These are phyloP conservation scores for Colletotrichum tabaci DNA, from an alignment of 2,329 filamentous ascomycete genomes.

Conservation along the genomic window DNA sequence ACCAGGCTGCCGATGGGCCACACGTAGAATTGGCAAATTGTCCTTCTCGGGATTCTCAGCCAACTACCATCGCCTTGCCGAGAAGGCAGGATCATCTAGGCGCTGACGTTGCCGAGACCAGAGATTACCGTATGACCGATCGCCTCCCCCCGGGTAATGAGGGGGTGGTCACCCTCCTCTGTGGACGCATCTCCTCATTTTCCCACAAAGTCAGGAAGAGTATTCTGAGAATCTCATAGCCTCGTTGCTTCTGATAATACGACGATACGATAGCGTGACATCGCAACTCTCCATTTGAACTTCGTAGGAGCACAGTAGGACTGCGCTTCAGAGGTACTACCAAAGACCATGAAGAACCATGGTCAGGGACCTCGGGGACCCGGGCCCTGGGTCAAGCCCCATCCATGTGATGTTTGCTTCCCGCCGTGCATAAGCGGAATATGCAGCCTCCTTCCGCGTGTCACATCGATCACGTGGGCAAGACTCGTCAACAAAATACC, in stretches of 20 bases:
- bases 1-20: constrained; percentile 10
- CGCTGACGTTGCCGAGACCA: constrained; percentile 10
- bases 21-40: not conserved
- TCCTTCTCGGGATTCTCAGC: constrained; percentile 18
- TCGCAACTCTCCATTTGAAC: not conserved
- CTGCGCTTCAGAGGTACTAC: constrained; percentile 12
- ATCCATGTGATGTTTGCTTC: constrained; percentile 33
- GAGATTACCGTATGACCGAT: constrained; percentile 24
- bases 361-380: constrained; percentile 14
- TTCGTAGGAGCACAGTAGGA: not conserved
- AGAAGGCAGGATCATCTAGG: constrained; percentile 19
- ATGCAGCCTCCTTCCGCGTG: constrained; percentile 37
- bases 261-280: not conserved
- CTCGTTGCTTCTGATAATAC: not conserved
- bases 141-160: constrained; percentile 7
- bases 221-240: not conserved
- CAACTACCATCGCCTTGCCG: constrained; percentile 5
- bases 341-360: constrained; percentile 25
- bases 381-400: constrained; percentile 3
- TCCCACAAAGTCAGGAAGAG: not conserved
- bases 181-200: not conserved
- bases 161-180: not conserved
- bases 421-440: constrained; percentile 39
- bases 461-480: constrained; percentile 36
- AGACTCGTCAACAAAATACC: not conserved